Conservation (phyloP, 805 yeast species). For the Yarrowia osloensis region DNA sequence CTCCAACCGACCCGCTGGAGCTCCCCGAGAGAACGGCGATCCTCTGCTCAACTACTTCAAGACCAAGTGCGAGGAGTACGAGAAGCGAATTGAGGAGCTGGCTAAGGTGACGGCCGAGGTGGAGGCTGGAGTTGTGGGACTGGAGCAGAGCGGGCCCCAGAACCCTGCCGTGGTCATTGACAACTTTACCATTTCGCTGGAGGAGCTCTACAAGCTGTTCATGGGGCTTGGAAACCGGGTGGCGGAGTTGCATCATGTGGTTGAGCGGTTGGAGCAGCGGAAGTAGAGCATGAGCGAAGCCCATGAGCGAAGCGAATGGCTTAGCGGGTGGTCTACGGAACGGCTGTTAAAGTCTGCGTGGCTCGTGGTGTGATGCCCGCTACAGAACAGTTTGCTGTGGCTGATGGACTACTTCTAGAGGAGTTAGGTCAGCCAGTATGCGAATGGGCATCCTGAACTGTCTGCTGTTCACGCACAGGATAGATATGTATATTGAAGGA, state of each 20-base stretch:
- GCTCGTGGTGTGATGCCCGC: too few species aligned
- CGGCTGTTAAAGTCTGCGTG: too few species aligned
- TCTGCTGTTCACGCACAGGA: too few species aligned
- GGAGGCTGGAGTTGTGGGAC: conserved; percentile 41
- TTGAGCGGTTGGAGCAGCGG: conserved; percentile 38
- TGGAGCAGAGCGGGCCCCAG: conserved; percentile 37
- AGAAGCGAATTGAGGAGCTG: conserved; percentile 45
- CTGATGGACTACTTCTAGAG: too few species aligned
- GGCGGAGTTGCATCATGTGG: conserved; percentile 66
- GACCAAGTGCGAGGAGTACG: conserved; percentile 48
- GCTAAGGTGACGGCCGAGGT: conserved; percentile 42
- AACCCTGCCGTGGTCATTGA: conserved; percentile 31
- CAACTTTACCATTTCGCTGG: conserved; percentile 43
- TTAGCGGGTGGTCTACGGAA: too few species aligned
- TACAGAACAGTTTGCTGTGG: too few species aligned
- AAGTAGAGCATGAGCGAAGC: background rate
- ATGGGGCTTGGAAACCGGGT: conserved; percentile 72
- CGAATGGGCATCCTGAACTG: too few species aligned
- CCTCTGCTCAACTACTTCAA: conserved; percentile 55
- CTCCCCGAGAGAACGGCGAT: conserved; percentile 45
- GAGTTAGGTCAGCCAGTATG: too few species aligned
- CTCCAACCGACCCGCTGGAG: conserved; percentile 25
- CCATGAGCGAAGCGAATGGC: too few species aligned
- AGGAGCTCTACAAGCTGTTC: conserved; percentile 65
- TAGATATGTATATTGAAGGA: background rate